Evolutionary conservation across 2,329 filamentous ascomycete species (phyloP).

Genomic region (Xylaria sp.): DNA sequence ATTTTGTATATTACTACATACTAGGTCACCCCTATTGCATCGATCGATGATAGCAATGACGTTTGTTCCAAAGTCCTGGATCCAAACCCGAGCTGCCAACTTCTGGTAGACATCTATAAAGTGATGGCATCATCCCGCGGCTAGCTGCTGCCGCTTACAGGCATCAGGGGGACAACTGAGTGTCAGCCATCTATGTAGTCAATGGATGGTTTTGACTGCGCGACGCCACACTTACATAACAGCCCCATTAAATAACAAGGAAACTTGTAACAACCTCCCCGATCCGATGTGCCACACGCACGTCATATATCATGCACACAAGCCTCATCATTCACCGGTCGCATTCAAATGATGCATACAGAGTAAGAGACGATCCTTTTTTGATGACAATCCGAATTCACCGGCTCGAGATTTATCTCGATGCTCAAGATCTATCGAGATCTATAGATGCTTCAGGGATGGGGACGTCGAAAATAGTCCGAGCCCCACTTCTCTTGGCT

Average conservation of each 20-base stretch:
- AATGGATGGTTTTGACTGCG: not conserved
- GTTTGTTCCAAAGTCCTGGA: not conserved
- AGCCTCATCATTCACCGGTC: not conserved
- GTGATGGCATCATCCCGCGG: not conserved
- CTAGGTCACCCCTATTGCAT: not conserved
- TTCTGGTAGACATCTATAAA: not conserved
- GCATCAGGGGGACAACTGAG: not conserved
- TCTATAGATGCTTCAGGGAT: not conserved
- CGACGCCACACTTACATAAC: conserved; percentile 2
- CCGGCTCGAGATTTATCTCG: not conserved
- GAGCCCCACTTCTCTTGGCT: not conserved
- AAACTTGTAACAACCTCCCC: not conserved
- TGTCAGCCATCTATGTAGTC: not conserved
- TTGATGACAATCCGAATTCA: not conserved
- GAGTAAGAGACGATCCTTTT: not conserved
- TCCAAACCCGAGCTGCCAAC: not conserved
- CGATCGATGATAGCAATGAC: not conserved
- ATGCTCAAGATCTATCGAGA: not conserved
- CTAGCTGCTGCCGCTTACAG: not conserved
- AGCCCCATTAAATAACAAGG: conserved; percentile 1
- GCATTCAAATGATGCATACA: not conserved
- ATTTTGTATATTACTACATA: not conserved
- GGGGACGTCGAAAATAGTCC: not conserved
- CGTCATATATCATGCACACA: not conserved
- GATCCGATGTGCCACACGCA: not conserved